phyloP scores from a whole-genome alignment of 768 basidiomycete genomes.

The Pholiota molesta region DNA sequence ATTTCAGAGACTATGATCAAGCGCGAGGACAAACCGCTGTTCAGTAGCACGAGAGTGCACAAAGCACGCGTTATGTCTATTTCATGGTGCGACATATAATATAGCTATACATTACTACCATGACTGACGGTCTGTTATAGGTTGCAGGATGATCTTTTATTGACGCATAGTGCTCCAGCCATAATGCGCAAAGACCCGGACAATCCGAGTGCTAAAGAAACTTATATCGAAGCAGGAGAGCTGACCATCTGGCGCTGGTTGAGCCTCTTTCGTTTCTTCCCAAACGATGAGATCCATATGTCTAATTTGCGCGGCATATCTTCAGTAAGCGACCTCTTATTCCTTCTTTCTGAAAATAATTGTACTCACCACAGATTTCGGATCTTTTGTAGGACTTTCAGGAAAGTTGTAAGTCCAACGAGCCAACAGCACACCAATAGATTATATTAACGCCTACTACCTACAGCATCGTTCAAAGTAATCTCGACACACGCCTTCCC shows the following conservation, averaged over 20 bases:
- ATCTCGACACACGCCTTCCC: slow-evolving; percentile 54
- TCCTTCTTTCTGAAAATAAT: not conserved
- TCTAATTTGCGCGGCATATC: slow-evolving; percentile 57
- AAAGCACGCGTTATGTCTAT: slow-evolving; percentile 66
- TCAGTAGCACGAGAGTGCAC: slow-evolving; percentile 68
- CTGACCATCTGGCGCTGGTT: slow-evolving; percentile 73
- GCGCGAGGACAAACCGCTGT: slow-evolving; percentile 77
- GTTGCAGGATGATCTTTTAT: slow-evolving; percentile 57
- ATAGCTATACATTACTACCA: not conserved
- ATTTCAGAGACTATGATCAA: slow-evolving; percentile 39
- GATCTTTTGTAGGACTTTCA: slow-evolving; percentile 61
- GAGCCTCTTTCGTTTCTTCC: slow-evolving; percentile 65
- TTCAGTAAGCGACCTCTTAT: slow-evolving; percentile 46
- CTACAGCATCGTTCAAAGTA: slow-evolving; percentile 66
- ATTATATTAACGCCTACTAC: not conserved
- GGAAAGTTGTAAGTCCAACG: slow-evolving; percentile 63
- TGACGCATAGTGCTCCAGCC: slow-evolving; percentile 57
- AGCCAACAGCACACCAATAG: not conserved
- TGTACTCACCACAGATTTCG: not conserved
- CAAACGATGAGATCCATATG: slow-evolving; percentile 36
- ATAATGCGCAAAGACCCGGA: slow-evolving; percentile 38
- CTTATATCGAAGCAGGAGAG: slow-evolving; percentile 48
- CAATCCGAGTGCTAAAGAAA: slow-evolving; percentile 26
- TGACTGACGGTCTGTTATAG: slow-evolving; percentile 33
- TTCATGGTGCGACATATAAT: slow-evolving; percentile 48